These are phyloP conservation scores for Fusarium burgessii DNA, from an alignment of 2,329 filamentous ascomycete genomes.

Conservation along the genomic window DNA sequence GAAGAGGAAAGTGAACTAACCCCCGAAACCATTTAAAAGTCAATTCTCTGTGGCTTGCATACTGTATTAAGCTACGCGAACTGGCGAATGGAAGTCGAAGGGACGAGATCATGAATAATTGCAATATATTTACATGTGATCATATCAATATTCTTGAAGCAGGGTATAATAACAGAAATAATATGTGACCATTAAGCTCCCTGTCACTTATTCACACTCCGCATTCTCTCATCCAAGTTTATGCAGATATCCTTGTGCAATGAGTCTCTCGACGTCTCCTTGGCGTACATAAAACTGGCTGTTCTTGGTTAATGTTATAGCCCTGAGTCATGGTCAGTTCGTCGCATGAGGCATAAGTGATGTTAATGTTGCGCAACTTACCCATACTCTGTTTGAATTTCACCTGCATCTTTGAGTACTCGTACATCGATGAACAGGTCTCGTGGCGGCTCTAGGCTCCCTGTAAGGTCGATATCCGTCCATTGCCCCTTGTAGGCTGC, in stretches of 20 bases:
- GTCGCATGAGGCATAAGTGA: background rate
- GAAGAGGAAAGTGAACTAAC: background rate
- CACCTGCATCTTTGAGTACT: conserved; percentile 94
- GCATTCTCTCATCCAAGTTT: conserved; percentile 75
- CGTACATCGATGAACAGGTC: conserved; percentile 98
- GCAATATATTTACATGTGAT: conserved; percentile 11
- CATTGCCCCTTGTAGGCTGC: conserved; percentile 98
- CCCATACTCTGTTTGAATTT: conserved; percentile 99
- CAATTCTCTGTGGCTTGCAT: conserved; percentile 13
- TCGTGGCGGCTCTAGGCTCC: conserved; percentile 90
- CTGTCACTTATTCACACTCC: background rate
- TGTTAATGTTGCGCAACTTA: conserved; percentile 60
- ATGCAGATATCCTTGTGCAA: conserved; percentile 94
- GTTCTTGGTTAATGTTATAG: conserved; percentile 96
- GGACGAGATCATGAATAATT: background rate
- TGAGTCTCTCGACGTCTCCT: conserved; percentile 93
- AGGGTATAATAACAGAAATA: conserved; percentile 35
- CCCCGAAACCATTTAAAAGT: background rate
- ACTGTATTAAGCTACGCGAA: conserved; percentile 2
- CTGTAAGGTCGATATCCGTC: conserved; percentile 97
- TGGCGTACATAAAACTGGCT: conserved; percentile 98
- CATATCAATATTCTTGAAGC: conserved; percentile 6
- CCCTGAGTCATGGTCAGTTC: conserved; percentile 63
- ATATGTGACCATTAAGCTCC: background rate
- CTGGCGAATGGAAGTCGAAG: background rate